These are phyloP conservation scores for Wickerhamomyces canadensis DNA, from an alignment of 805 yeast species.

Conservation along the genomic window DNA sequence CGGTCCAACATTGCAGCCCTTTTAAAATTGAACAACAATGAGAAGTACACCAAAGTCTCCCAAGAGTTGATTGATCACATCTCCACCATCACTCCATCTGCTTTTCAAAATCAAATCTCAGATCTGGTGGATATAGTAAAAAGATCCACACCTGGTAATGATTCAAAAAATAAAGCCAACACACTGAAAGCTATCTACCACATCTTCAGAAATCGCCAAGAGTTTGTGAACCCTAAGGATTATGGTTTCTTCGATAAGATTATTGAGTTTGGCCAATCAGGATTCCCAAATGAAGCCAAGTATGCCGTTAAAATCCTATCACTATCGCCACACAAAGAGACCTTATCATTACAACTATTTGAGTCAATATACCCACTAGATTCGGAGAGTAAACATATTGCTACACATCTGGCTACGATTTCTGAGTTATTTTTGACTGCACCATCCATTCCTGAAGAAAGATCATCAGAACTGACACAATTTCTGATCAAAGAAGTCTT, in stretches of 20 bases:
- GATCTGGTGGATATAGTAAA: slow-evolving; percentile 39
- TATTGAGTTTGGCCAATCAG: slow-evolving; percentile 40
- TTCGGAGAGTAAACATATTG: slow-evolving; percentile 31
- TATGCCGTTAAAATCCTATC: slow-evolving; percentile 57
- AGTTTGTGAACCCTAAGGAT: slow-evolving; percentile 39
- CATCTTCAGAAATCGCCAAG: slow-evolving; percentile 46
- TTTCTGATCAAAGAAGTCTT: slow-evolving; percentile 58
- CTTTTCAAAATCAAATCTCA: slow-evolving; percentile 54
- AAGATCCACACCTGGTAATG: slow-evolving; percentile 19
- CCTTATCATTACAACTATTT: slow-evolving; percentile 34
- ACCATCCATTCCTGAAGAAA: slow-evolving; percentile 43
- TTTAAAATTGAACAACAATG: slow-evolving; percentile 33
- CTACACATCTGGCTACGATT: slow-evolving; percentile 53
- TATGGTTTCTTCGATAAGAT: slow-evolving; percentile 38
- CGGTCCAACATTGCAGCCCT: slow-evolving; percentile 54
- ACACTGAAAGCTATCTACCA: slow-evolving; percentile 57
- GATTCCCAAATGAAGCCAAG: slow-evolving; percentile 56
- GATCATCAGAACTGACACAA: slow-evolving; percentile 53
- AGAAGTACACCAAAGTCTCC: slow-evolving; percentile 31
- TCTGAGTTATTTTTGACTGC: slow-evolving; percentile 51
- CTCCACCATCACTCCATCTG: slow-evolving; percentile 55
- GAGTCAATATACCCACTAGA: slow-evolving; percentile 46
- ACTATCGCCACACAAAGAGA: slow-evolving; percentile 38
- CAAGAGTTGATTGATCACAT: slow-evolving; percentile 54
- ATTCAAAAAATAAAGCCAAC: slow-evolving; percentile 12